Evolutionary conservation across 2,329 filamentous ascomycete genomes (phyloP), one percentile per base, ranked within the genome.

Genomic region (Leptographium lundbergii): DNA sequence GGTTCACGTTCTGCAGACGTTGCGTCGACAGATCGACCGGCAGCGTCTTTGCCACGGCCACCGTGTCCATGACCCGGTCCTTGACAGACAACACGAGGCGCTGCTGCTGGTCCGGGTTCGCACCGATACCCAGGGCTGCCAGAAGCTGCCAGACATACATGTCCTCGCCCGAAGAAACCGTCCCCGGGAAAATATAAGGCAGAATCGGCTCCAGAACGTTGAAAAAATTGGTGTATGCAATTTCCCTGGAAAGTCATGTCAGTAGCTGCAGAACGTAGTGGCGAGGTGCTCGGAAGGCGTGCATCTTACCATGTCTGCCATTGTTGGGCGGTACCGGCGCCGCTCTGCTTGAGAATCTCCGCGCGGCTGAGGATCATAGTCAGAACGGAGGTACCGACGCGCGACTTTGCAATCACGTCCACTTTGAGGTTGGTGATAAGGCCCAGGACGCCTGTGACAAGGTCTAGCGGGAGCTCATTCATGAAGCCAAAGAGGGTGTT

Each of bases 91-190:
- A 82, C 11, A 99, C 94, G 59, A 99, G 79, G 60, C 91, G 83
- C 70, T 96, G 92, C 72, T 99, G 94, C 73, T 99, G 94, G 65
- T 96, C 91, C 17, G 91, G 90, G 68, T 84, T 91, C 39, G 94
- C 92, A 57, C 89, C 91, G 64, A 96, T 94, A 63, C 94, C 94
- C 73, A 96, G 90, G 14, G 92, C 91, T 10, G 94, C 94, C 64
- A 99, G 80, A 71, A 97, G 95, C 73, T 97, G 92, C 94, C 94
- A 99, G 47, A 97, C 90, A 68, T 97, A 95, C 68, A 96, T 87
- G 68, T 99, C 94, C 65, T 96, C 91, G 56, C 89, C 88, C 9
- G 89, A 86, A 64, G 89, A 91, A 67, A 95, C 89, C n/a, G 87
- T 87, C 24, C 88, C 89, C 0, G 92, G 91, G 81, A 99, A 99